Conservation (phyloP, 176 grass and related monocot species). For the Metroxylon sagu region DNA sequence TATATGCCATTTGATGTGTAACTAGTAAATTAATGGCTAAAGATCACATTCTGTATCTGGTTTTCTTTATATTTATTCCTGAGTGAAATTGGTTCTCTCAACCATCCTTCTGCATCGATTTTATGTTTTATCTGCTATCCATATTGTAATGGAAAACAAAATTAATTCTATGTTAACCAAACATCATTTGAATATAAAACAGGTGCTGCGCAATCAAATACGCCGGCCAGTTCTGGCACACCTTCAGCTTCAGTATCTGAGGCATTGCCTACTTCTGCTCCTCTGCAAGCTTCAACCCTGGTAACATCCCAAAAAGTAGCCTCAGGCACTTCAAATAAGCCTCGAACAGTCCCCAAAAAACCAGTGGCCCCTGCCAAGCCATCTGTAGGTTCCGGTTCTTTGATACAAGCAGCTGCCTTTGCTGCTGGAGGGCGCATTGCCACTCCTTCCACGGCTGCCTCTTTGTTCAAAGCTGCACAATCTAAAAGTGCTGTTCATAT, state of each 20-base stretch:
- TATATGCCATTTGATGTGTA: too few relatives aligned
- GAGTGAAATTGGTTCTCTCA: too few relatives aligned
- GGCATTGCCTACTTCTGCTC: constrained; percentile 19
- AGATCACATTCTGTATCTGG: too few relatives aligned
- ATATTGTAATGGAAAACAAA: neutral
- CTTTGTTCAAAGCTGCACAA: constrained; percentile 65
- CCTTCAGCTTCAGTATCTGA: constrained; percentile 23
- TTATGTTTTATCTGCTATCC: neutral
- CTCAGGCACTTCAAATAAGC: constrained; percentile 35
- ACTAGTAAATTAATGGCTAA: too few relatives aligned
- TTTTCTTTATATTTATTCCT: too few relatives aligned
- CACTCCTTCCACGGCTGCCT: constrained; percentile 31
- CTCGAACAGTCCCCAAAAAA: constrained; percentile 32
- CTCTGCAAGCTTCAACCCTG: constrained; percentile 27
- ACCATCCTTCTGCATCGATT: neutral
- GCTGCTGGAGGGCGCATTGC: constrained; percentile 87
- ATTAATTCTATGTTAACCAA: neutral
- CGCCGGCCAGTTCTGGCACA: constrained; percentile 1
- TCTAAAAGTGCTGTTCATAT: constrained; percentile 70
- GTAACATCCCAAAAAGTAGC: constrained; percentile 17
- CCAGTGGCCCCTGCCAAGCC: constrained; percentile 1
- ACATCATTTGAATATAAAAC: constrained; percentile 1
- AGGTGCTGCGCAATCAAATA: constrained; percentile 11
- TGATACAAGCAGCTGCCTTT: constrained; percentile 76
- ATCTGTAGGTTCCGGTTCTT: constrained; percentile 26